Conservation (phyloP, 2,329 filamentous ascomycete genomes). For the Bimuria novae-zelandiae region DNA sequence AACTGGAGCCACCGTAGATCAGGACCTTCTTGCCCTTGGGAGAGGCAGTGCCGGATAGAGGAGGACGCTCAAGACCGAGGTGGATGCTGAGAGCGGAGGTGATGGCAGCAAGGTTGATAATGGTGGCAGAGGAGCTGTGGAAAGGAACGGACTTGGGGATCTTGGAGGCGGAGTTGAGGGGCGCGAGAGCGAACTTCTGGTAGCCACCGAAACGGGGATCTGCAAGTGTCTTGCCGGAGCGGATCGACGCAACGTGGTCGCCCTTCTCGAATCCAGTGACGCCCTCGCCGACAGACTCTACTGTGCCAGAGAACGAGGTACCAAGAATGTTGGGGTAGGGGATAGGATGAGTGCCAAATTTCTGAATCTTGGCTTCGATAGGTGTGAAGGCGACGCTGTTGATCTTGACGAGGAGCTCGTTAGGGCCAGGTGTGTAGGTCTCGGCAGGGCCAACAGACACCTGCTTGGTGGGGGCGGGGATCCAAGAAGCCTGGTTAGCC, state of each 20-base stretch:
- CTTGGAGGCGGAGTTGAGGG: conserved; percentile 13
- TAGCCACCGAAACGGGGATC: conserved; percentile 23
- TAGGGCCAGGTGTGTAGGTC: conserved; percentile 11
- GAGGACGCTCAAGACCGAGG: conserved; percentile 10
- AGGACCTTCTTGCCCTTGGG: conserved; percentile 29
- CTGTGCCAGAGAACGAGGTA: conserved; percentile 27
- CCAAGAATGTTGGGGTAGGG: conserved; percentile 35
- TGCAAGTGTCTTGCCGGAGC: conserved; percentile 10
- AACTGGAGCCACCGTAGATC: conserved; percentile 42
- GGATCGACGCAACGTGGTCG: conserved; percentile 31
- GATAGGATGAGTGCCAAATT: conserved; percentile 12
- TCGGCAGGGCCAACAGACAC: conserved; percentile 10
- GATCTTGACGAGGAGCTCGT: conserved; percentile 30
- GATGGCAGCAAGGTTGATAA: conserved; percentile 25
- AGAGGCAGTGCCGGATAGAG: conserved; percentile 5
- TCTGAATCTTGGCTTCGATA: conserved; percentile 28
- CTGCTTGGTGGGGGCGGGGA: conserved; percentile 3
- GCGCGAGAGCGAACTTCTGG: conserved; percentile 29
- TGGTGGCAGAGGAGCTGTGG: conserved; percentile 17
- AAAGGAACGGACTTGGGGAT: conserved; percentile 21
- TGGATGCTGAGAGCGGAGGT: conserved; percentile 18
- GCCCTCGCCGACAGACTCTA: conserved; percentile 34
- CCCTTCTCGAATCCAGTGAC: conserved; percentile 34
- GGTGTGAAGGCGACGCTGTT: conserved; percentile 31
- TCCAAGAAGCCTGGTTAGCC: conserved; percentile 17